Percentiles rank a stretch among this genome's conserved stretches.
Evolutionary conservation across 345 rosid genomes (phyloP).

Genomic region (Durio zibethinus): DNA sequence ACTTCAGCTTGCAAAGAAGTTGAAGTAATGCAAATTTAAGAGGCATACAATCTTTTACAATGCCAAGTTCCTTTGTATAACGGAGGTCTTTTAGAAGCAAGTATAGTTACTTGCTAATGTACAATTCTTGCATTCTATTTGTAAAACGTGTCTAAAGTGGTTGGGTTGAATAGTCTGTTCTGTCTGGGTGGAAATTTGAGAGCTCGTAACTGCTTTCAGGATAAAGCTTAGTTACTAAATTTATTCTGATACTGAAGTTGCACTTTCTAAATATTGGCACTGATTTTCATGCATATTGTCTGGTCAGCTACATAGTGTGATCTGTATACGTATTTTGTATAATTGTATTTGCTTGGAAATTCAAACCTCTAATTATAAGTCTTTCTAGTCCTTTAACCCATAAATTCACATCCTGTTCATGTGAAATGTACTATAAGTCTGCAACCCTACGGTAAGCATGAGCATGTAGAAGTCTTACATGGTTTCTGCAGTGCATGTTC

Average conservation of each 20-base stretch:
- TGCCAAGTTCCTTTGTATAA: neutral
- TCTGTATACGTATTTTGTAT: neutral
- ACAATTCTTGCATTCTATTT: neutral
- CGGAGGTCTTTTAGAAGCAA: neutral
- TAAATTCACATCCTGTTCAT: neutral
- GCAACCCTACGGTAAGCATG: neutral
- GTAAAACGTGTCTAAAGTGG: neutral
- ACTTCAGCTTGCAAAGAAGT: constrained; percentile 2
- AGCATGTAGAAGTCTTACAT: neutral
- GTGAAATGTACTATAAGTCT: neutral
- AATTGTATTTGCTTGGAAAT: neutral
- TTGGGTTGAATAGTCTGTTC: neutral
- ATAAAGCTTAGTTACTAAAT: neutral
- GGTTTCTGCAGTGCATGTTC: neutral
- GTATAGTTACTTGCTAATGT: neutral
- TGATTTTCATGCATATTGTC: neutral
- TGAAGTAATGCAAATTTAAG: neutral
- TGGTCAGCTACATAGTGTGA: neutral
- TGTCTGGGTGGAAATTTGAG: neutral
- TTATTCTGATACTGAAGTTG: neutral
- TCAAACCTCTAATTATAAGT: neutral
- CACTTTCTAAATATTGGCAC: neutral
- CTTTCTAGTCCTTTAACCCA: neutral
- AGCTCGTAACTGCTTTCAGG: neutral
- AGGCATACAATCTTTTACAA: neutral